Evolutionary conservation across 345 rosid genomes (phyloP), one percentile per base, ranked within the genome.

Genomic region (Moricandia arvensis): DNA sequence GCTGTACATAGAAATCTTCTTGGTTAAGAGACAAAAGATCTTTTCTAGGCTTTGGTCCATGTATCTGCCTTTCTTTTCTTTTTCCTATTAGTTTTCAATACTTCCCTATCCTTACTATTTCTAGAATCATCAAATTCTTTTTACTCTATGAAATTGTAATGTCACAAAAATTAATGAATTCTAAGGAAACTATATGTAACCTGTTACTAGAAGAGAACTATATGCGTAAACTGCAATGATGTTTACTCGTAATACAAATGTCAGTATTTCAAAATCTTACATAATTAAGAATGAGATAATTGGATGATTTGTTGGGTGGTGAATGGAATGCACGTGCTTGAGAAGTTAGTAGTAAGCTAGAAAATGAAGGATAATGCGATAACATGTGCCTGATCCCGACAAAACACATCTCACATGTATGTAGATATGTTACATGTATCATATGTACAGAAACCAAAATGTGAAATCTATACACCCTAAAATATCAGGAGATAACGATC

Each of bases 371-470:
- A 73, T 78, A 78, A 78, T 78, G 70, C 74, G 74, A 61, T 62
- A 73, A 78, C 81, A 78, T 78, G 81, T 61, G 81, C 81, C 73
- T 78, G 41, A 67, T 67, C 73, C 81, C 70, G 81, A 78, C 81
- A 78, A 78, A 78, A 73, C 74, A 73, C 78, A 61, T 73, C 74
- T 72, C 81, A 73, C 78, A 78, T 78, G 74, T 54, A 67, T 5
- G 13, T 60, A 66, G 47, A 47, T 51, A 33, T 57, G 49, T 60
- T 26, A 7, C 34, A 63, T 24, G 47, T 35, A 41, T 13, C 16
- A 68, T 68, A 59, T 59, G 18, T 15, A 37, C 33, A 29, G 8
- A 60, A 63, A 4, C 17, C 55, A 34, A 58, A 77, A 57, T 63
- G 67, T 72, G 43, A 71, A 55, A 64, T 54, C 2, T 30, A 31